Evolutionary conservation across 2,329 filamentous ascomycete species (phyloP).

Genomic region (Fusarium sp.): DNA sequence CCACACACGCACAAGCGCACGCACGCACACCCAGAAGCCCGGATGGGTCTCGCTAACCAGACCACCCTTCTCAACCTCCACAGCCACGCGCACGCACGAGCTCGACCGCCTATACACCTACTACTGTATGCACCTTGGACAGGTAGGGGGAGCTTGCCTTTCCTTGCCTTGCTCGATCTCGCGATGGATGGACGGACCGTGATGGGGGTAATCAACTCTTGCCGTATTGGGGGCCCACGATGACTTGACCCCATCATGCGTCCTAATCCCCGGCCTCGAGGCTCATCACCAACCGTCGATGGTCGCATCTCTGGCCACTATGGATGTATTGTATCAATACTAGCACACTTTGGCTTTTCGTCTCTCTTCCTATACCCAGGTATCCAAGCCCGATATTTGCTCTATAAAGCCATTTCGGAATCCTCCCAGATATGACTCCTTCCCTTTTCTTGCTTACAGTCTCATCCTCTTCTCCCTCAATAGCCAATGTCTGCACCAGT

Average conservation of each 20-base stretch:
- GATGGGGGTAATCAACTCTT: neutral
- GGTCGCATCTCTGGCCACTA: slow-evolving; percentile 32
- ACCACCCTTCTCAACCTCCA: slow-evolving; percentile 26
- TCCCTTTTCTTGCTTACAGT: neutral
- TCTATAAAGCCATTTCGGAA: slow-evolving; percentile 36
- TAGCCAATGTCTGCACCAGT: slow-evolving; percentile 42
- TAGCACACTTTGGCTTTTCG: neutral
- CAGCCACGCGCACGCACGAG: slow-evolving; percentile 29
- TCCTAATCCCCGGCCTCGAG: slow-evolving; percentile 27
- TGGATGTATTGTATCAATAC: slow-evolving; percentile 7
- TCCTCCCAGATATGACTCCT: neutral
- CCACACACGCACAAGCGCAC: neutral
- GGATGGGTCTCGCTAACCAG: neutral
- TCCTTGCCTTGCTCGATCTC: neutral
- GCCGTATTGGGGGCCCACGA: slow-evolving; percentile 7
- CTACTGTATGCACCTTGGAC: neutral
- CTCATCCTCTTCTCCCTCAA: neutral
- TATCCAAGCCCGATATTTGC: neutral
- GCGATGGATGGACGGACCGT: neutral
- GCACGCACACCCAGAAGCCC: neutral
- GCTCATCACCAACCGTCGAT: slow-evolving; percentile 33
- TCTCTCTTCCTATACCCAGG: neutral
- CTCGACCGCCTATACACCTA: neutral
- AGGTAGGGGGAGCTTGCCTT: neutral
- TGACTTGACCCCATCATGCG: slow-evolving; percentile 32